Conservation (phyloP, 2,329 filamentous ascomycete species). For the Trichoderma sp. region DNA sequence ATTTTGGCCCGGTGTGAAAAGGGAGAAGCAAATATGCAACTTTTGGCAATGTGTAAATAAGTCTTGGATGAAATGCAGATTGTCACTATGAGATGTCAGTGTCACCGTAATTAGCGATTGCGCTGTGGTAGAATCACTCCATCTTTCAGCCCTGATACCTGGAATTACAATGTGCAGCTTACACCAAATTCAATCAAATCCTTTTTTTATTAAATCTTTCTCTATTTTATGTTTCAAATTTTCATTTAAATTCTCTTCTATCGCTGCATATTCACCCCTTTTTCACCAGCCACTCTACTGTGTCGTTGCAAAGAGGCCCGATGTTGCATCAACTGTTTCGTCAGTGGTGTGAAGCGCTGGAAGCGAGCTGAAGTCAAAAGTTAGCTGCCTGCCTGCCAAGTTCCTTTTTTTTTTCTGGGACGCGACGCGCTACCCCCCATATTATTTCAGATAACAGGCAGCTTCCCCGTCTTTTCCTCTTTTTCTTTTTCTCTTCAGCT, state of each 20-base stretch:
- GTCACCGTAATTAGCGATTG: not conserved
- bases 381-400: not conserved
- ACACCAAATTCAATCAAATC: not conserved
- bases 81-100: not conserved
- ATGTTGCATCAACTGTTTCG: slow-evolving; percentile 10
- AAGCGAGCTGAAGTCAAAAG: slow-evolving; percentile 7
- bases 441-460: slow-evolving; percentile 17
- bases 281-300: not conserved
- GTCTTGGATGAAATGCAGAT: not conserved
- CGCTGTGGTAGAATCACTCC: not conserved
- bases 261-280: not conserved
- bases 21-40: not conserved
- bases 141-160: not conserved
- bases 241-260: not conserved
- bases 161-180: not conserved
- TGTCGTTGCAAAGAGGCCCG: not conserved
- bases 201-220: not conserved
- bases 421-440: slow-evolving; percentile 21
- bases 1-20: not conserved
- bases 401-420: slow-evolving; percentile 26
- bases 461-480: slow-evolving; percentile 1
- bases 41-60: not conserved
- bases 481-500: slow-evolving; percentile 20
- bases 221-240: not conserved
- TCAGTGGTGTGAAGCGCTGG: slow-evolving; percentile 14